These are phyloP conservation scores for Viola odorata DNA, from an alignment of 345 rosid genomes.

Conservation along the genomic window DNA sequence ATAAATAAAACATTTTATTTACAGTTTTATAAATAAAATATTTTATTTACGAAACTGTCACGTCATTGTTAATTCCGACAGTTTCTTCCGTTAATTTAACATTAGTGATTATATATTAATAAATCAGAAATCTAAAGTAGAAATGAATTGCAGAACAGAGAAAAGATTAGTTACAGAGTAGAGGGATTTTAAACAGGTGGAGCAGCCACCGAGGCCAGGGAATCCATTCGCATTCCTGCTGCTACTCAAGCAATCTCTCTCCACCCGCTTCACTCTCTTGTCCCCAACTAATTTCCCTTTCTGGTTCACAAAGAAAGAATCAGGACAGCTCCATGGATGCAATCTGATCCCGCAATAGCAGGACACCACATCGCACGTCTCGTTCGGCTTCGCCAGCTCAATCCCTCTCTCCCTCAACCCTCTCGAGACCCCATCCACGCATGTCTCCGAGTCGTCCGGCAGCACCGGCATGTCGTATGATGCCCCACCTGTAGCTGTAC, in stretches of 20 bases:
- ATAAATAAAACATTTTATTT: no score
- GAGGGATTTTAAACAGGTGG: slow-evolving; percentile 77
- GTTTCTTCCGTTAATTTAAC: no score
- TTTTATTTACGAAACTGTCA: no score
- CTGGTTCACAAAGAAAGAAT: slow-evolving; percentile 44
- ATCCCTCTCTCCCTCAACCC: slow-evolving; percentile 63
- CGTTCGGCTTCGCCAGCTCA: slow-evolving; percentile 52
- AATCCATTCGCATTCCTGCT: slow-evolving; percentile 39
- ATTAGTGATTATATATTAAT: not conserved
- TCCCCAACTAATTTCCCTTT: slow-evolving; percentile 64
- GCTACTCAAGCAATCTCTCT: slow-evolving; percentile 61
- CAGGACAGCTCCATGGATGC: slow-evolving; percentile 68
- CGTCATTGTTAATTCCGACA: no score
- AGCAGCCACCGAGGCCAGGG: slow-evolving; percentile 66
- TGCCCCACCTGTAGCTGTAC: slow-evolving; percentile 14
- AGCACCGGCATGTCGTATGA: slow-evolving; percentile 71
- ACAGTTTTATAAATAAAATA: no score
- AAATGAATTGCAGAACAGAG: no score
- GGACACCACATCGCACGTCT: slow-evolving; percentile 78
- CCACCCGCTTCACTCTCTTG: slow-evolving; percentile 52
- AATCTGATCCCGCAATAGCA: slow-evolving; percentile 87
- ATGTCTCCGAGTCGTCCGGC: slow-evolving; percentile 93
- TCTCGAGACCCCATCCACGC: slow-evolving; percentile 61
- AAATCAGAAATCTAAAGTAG: no score
- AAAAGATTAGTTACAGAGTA: slow-evolving; percentile 28